Base-by-base conservation (phyloP, 768 basidiomycete species). In the Russula lepida region DNA sequence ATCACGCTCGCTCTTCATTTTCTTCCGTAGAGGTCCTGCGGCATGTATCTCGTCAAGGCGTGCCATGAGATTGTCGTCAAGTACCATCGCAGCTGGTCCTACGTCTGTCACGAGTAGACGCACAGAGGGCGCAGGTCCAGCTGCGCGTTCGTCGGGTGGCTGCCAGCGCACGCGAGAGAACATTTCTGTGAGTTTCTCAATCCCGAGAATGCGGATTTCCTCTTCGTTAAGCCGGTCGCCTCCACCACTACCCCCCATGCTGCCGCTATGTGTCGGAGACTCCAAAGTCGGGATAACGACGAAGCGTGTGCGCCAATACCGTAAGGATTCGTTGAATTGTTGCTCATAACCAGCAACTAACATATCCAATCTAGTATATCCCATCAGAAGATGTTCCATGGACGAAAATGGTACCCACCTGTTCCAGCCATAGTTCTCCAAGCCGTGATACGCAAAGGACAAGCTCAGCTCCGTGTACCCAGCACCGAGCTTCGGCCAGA, bases 261-360 rank as follows among this genome's bases (percentile, higher is more conserved):
- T 79, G 2, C 78, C 54, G 4, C 4, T 70, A 35, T 77, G 74
- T 4, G 54, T 60, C 12, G 81, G 92, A 61, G 84, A 79, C 39
- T 91, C 88, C 15, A 81, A 77, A 0, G 92, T 86, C 0, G 95
- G 95, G 30, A 99, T 89, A 21, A 99, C 84, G 27, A 98, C 80
- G 71, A 97, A 97, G 23, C 95, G 80, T 0, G 94, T 98, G 13
- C 95, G 81, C 92, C 95, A 97, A 68, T 95, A 95, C 49, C 90
- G 84, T 33, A 95, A 77, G 2, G 88, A 86, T 62, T 92, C 89
- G 68, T 83, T 84, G 70, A 89, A 85, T 54, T 87, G 79, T 62
- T 85, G 83, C 68, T 92, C 88, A 67, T 92, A 89, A 1, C 89
- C 88, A 35, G 86, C 86, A 4, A 90, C 84, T 3, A 92, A 71